Evolutionary conservation across 2,329 filamentous ascomycete genomes (phyloP).

Genomic region (Aureobasidium lini): DNA sequence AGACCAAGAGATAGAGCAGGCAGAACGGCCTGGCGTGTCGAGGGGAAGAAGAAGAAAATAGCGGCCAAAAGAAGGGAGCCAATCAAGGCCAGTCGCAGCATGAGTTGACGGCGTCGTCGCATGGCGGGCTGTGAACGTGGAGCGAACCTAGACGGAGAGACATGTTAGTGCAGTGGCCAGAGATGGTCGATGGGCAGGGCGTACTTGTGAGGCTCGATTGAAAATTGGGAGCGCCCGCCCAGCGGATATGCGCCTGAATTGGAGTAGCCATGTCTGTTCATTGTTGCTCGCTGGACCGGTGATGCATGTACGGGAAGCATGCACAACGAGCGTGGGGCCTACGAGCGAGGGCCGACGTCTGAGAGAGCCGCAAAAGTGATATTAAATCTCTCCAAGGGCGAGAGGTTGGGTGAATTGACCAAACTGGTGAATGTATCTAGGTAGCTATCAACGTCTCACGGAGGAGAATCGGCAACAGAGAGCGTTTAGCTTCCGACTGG

Average conservation of each 20-base stretch:
- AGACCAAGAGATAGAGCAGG: constrained; percentile 61
- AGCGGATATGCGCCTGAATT: constrained; percentile 18
- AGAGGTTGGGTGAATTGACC: not conserved
- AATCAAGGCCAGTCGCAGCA: constrained; percentile 58
- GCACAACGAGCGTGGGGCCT: not conserved
- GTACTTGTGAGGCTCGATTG: constrained; percentile 19
- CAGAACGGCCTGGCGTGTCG: constrained; percentile 58
- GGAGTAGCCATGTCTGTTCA: constrained; percentile 17
- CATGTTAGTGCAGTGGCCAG: not conserved
- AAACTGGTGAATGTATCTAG: constrained; percentile 3
- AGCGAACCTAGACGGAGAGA: constrained; percentile 59
- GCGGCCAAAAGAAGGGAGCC: constrained; percentile 52
- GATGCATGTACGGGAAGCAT: constrained; percentile 14
- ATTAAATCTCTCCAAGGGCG: not conserved
- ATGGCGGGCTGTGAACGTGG: constrained; percentile 68
- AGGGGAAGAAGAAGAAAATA: constrained; percentile 67
- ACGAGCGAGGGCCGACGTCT: not conserved
- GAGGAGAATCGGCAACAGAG: not conserved
- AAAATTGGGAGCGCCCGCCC: constrained; percentile 17
- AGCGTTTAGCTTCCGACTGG: constrained; percentile 9
- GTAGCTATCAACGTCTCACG: not conserved
- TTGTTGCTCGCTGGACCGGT: constrained; percentile 1
- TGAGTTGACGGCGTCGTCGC: constrained; percentile 64
- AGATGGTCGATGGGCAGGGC: not conserved
- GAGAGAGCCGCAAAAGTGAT: not conserved